Conservation (phyloP, 306 rosid species). For the Casuarina glauca region DNA sequence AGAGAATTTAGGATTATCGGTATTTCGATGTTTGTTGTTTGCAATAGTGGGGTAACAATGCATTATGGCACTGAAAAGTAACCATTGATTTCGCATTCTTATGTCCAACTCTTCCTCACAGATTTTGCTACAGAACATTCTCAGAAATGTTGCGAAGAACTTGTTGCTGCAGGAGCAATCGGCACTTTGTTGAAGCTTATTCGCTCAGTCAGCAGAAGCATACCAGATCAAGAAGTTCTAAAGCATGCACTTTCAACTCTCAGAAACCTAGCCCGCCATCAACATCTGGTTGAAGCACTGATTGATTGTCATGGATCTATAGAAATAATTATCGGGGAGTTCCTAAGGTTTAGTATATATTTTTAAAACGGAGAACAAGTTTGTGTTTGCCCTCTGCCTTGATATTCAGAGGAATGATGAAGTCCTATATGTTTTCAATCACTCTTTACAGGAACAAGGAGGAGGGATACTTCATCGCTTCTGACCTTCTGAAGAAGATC, state of each 20-base stretch:
- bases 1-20: neutral
- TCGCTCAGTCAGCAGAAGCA: constrained; percentile 77
- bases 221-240: constrained; percentile 79
- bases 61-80: neutral
- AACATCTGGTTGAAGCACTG: constrained; percentile 64
- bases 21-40: neutral
- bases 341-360: constrained; percentile 48
- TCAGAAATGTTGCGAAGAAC: constrained; percentile 86
- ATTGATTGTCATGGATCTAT: constrained; percentile 50
- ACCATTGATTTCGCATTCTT: neutral
- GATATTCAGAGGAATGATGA: neutral
- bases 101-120: constrained; percentile 27
- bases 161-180: constrained; percentile 82
- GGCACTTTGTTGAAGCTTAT: constrained; percentile 66
- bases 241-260: constrained; percentile 82
- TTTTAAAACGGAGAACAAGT: neutral
- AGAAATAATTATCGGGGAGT: constrained; percentile 60
- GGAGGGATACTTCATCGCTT: constrained; percentile 70
- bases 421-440: constrained; percentile 4
- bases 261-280: constrained; percentile 77
- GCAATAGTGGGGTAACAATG: neutral
- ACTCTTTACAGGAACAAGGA: constrained; percentile 75
- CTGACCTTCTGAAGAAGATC: constrained; percentile 73
- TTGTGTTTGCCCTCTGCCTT: neutral
- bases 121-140: constrained; percentile 87